Conservation (phyloP, 306 rosid species). For the Abrus pulchellus region DNA sequence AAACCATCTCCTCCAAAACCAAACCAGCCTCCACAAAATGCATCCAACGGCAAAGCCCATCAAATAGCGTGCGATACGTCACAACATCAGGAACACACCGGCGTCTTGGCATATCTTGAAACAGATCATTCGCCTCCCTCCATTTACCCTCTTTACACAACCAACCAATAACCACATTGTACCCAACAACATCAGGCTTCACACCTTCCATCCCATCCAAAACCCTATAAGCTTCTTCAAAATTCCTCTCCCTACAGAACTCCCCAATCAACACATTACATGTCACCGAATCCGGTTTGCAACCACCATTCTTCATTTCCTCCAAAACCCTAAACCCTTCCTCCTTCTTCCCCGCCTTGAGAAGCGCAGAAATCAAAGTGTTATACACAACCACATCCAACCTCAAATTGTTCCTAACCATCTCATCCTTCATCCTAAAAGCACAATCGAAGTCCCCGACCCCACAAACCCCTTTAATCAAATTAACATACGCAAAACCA, state of each 20-base stretch:
- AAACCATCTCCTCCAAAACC: constrained; percentile 80
- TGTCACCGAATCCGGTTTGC: constrained; percentile 65
- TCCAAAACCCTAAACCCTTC: constrained; percentile 58
- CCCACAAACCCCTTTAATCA: constrained; percentile 69
- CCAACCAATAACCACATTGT: constrained; percentile 68
- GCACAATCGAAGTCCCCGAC: constrained; percentile 62
- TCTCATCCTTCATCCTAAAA: constrained; percentile 73
- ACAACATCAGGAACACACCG: constrained; percentile 64
- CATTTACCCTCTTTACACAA: constrained; percentile 70
- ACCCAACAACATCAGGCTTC: constrained; percentile 70
- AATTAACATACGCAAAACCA: constrained; percentile 56
- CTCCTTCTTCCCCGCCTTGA: constrained; percentile 68
- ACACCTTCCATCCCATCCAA: constrained; percentile 73
- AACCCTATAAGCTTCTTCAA: constrained; percentile 58
- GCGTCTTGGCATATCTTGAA: constrained; percentile 77
- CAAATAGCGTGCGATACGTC: constrained; percentile 69
- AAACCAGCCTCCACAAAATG: constrained; percentile 69
- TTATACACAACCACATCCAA: constrained; percentile 60
- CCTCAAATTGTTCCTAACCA: constrained; percentile 57
- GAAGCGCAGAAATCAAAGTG: constrained; percentile 63
- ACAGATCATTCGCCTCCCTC: constrained; percentile 72
- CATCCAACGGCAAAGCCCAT: constrained; percentile 61
- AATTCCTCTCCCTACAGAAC: constrained; percentile 67
- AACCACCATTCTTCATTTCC: constrained; percentile 69
- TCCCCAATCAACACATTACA: constrained; percentile 79